A percentile compares a stretch with the other conserved stretches of the same genome.
Conservation (phyloP, 345 rosid genomes). For the Eucalyptus regnans region DNA sequence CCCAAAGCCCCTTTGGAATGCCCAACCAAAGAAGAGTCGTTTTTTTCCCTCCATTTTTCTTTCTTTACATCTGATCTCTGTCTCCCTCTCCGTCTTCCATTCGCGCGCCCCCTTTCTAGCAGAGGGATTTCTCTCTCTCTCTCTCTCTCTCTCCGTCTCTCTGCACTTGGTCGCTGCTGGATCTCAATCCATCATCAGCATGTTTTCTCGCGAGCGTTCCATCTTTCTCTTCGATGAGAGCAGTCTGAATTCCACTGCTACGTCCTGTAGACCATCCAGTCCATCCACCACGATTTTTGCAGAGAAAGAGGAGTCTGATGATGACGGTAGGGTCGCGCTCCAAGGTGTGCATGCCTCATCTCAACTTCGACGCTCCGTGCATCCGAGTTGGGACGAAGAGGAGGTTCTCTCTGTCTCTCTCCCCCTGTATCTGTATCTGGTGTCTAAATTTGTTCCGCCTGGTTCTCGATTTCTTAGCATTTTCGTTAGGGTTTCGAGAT, state of each 20-base stretch:
- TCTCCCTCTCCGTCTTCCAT: too few relatives aligned
- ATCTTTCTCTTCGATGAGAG: neutral
- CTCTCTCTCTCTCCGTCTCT: too few relatives aligned
- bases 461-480: neutral
- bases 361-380: neutral
- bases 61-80: too few relatives aligned
- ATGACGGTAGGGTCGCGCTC: neutral
- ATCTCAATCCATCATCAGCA: neutral
- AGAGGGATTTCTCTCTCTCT: too few relatives aligned
- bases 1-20: too few relatives aligned
- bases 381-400: neutral
- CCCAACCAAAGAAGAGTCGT: too few relatives aligned
- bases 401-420: neutral
- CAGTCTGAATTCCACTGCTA: neutral
- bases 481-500: neutral
- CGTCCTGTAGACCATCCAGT: neutral
- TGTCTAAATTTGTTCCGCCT: neutral
- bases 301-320: neutral
- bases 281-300: too few relatives aligned
- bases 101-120: too few relatives aligned
- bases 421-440: fast-evolving
- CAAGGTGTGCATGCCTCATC: neutral
- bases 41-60: too few relatives aligned
- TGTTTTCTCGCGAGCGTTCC: neutral
- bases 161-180: too few relatives aligned